Evolutionary conservation across 2,329 filamentous ascomycete species (phyloP).

Genomic region (Knufia fluminis): DNA sequence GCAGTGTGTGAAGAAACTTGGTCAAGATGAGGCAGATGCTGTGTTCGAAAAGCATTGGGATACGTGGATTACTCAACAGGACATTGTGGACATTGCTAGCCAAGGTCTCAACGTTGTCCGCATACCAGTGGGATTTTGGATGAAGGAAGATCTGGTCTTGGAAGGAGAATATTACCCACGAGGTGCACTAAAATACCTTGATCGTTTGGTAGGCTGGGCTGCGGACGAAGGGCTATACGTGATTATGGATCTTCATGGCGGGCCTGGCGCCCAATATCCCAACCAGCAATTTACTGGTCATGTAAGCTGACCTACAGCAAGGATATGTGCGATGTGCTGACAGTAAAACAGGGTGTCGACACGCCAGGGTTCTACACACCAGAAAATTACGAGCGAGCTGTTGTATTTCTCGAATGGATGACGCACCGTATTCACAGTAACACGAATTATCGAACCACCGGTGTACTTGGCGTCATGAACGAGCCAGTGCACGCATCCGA

Average conservation of each 20-base stretch:
- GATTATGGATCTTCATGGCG: constrained; percentile 42
- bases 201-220: constrained; percentile 35
- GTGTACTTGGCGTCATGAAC: constrained; percentile 47
- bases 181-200: constrained; percentile 36
- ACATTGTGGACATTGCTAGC: constrained; percentile 38
- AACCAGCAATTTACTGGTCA: constrained; percentile 37
- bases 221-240: constrained; percentile 38
- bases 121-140: constrained; percentile 44
- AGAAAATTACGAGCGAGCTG: constrained; percentile 44
- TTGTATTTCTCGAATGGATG: constrained; percentile 44
- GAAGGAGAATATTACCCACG: constrained; percentile 39
- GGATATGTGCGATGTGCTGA: neutral
- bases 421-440: constrained; percentile 40
- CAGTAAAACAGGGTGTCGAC: constrained; percentile 23
- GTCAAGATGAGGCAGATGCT: constrained; percentile 33
- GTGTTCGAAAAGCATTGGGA: constrained; percentile 42
- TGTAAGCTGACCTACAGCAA: constrained; percentile 14
- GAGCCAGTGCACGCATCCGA: constrained; percentile 33
- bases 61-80: constrained; percentile 35
- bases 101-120: constrained; percentile 42
- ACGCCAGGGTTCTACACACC: constrained; percentile 43
- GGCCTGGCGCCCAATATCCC: constrained; percentile 36
- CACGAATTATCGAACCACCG: constrained; percentile 40
- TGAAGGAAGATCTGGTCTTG: constrained; percentile 38
- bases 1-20: constrained; percentile 39